phyloP scores from a whole-genome alignment of 352 stramenopile species.

The Globisporangium lucens region DNA sequence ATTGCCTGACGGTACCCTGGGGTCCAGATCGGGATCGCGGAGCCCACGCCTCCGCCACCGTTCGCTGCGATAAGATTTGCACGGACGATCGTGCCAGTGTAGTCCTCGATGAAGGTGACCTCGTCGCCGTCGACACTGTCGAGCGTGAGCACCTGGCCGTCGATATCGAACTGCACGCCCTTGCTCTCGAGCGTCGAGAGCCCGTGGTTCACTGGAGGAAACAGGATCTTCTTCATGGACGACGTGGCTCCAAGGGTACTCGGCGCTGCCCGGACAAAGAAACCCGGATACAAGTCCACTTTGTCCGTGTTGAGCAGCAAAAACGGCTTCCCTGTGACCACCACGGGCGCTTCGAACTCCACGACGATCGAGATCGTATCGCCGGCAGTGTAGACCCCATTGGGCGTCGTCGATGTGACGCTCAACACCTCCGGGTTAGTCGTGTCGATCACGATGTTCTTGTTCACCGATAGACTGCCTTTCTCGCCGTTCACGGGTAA shows the following conservation, averaged over 20 bases:
- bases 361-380: slow-evolving; percentile 58
- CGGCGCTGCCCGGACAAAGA: slow-evolving; percentile 43
- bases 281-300: slow-evolving; percentile 53
- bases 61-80: slow-evolving; percentile 19
- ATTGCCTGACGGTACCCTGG: slow-evolving; percentile 47
- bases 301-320: slow-evolving; percentile 47
- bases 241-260: slow-evolving; percentile 1
- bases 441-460: slow-evolving; percentile 76
- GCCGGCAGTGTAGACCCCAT: slow-evolving; percentile 60
- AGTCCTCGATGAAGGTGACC: slow-evolving; percentile 55
- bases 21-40: slow-evolving; percentile 33
- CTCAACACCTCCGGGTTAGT: slow-evolving; percentile 40
- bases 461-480: slow-evolving; percentile 64
- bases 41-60: background rate
- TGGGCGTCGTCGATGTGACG: slow-evolving; percentile 28
- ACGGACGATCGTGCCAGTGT: slow-evolving; percentile 39
- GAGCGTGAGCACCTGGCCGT: slow-evolving; percentile 45
- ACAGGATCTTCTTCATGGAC: slow-evolving; percentile 37
- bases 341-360: slow-evolving; percentile 51
- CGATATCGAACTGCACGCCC: slow-evolving; percentile 60
- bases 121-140: slow-evolving; percentile 36
- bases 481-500: slow-evolving; percentile 49
- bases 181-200: slow-evolving; percentile 33
- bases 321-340: slow-evolving; percentile 46
- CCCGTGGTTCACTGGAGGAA: slow-evolving; percentile 45